phyloP scores from a whole-genome alignment of 2,329 filamentous ascomycete species.

The Nigrograna mackinnonii region DNA sequence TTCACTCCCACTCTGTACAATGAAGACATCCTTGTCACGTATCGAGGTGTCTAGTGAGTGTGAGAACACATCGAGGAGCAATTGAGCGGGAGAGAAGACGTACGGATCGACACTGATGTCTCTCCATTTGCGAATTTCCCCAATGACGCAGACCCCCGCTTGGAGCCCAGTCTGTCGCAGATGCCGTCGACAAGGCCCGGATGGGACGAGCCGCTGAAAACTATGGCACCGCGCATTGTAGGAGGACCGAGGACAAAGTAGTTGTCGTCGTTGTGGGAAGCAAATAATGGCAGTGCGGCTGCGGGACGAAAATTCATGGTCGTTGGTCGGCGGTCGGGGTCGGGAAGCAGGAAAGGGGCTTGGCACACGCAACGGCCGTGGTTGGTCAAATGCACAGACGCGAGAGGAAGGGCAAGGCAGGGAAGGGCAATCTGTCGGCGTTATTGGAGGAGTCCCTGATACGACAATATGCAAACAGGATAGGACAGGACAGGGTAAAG shows the following conservation, averaged over 20 bases:
- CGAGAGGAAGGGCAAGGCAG: too few relatives aligned
- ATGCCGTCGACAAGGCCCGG: conserved; percentile 66
- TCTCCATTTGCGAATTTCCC: conserved; percentile 72
- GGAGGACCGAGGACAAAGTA: conserved; percentile 36
- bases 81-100: conserved; percentile 13
- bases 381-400: too few relatives aligned
- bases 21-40: conserved; percentile 97
- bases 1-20: conserved; percentile 93
- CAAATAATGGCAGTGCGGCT: conserved; percentile 9
- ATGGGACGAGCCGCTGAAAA: conserved; percentile 70
- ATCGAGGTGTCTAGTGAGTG: conserved; percentile 62
- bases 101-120: conserved; percentile 69
- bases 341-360: too few relatives aligned
- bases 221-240: conserved; percentile 67
- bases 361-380: too few relatives aligned
- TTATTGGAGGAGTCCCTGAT: too few relatives aligned
- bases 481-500: too few relatives aligned
- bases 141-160: conserved; percentile 62
- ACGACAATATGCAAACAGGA: too few relatives aligned
- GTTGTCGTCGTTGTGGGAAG: conserved; percentile 23
- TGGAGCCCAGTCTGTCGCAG: conserved; percentile 66
- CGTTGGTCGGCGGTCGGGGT: conserved; percentile 11
- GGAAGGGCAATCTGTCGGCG: too few relatives aligned
- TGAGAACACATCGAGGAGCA: background rate
- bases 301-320: conserved; percentile 30